Evolutionary conservation across 768 basidiomycete species (phyloP), one percentile per base, ranked within the genome.

Genomic region (Chlorophyllum brunneum): DNA sequence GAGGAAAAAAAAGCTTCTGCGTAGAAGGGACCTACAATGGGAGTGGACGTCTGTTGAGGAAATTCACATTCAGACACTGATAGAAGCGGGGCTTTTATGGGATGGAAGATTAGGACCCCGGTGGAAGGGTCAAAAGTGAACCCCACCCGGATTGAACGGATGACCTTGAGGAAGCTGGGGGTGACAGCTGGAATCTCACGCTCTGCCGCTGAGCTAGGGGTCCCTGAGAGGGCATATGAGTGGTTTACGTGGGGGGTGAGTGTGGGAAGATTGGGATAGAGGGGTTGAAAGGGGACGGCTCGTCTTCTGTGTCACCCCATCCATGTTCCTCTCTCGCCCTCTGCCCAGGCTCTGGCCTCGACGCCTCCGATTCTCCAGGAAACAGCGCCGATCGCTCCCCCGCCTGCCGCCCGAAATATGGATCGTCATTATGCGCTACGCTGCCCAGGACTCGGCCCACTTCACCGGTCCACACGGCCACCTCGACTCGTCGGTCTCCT

Each of bases 381-480:
- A 51, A 9, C 15, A 38, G 2, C 29, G 23, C 18, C 38, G 30
- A 6, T 8, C 9, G 3, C 49, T 41, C 0, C 49, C 49, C 16
- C 27, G 3, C 18, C 71, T 86, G 11, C 86, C 86, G 0, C 62
- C 75, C 1, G 86, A 88, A 58, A 61, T 88, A 5, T 88, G 86
- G 86, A 67, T 79, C n/a, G 64, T 77, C 59, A 77, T 88, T 53
- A 67, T 88, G 47, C 79, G 80, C 34, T 78, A 78, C 58, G 83
- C 83, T 1, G 77, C 79, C 18, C 62, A 67, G 20, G 31, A 46
- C 10, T 24, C 44, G 20, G 58, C 61, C 29, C 50, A 44, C 36
- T 61, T 50, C 38, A n/a, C 48, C 43, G 39, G 30, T 36, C 46
- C 48, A 27, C 40, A 53, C 54, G 39, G 54, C 29, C 42, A 58